A percentile compares a stretch with the other conserved stretches of the same genome.
phyloP scores from a whole-genome alignment of 305 asterid genomes.

The Fraxinus greggii region DNA sequence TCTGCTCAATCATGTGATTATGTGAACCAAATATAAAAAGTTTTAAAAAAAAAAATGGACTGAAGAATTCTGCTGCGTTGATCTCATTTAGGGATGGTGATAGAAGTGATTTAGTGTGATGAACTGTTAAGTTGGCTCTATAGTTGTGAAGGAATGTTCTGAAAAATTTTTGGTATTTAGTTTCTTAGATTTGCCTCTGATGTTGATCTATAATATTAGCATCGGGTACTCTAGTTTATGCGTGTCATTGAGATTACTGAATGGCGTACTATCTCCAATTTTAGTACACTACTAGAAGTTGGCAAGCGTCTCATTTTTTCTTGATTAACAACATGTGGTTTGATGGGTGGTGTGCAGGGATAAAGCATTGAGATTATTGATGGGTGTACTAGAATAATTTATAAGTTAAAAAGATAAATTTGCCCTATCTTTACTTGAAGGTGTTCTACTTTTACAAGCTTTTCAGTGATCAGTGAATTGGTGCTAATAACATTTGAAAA shows the following conservation, averaged over 20 bases:
- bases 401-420: too few species aligned
- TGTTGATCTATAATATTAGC: not conserved
- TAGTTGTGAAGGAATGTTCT: too few species aligned
- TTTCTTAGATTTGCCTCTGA: not conserved
- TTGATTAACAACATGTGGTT: too few species aligned
- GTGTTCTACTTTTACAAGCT: not conserved
- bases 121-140: not conserved
- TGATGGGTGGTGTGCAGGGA: not conserved
- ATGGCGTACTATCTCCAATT: not conserved
- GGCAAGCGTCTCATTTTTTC: not conserved
- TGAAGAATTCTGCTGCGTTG: not conserved
- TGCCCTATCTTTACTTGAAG: not conserved
- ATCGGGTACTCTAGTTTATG: not conserved
- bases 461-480: not conserved
- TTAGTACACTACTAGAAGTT: not conserved
- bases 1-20: not conserved
- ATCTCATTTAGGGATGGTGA: not conserved
- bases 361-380: not conserved
- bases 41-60: too few species aligned
- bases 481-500: not conserved
- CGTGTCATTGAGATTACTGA: not conserved
- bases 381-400: too few species aligned
- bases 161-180: not conserved
- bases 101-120: not conserved
- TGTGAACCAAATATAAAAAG: not conserved